A percentile compares a stretch with the other conserved stretches of the same genome.
Evolutionary conservation across 2,329 filamentous ascomycete species (phyloP).

Genomic region (Monilinia polystroma): DNA sequence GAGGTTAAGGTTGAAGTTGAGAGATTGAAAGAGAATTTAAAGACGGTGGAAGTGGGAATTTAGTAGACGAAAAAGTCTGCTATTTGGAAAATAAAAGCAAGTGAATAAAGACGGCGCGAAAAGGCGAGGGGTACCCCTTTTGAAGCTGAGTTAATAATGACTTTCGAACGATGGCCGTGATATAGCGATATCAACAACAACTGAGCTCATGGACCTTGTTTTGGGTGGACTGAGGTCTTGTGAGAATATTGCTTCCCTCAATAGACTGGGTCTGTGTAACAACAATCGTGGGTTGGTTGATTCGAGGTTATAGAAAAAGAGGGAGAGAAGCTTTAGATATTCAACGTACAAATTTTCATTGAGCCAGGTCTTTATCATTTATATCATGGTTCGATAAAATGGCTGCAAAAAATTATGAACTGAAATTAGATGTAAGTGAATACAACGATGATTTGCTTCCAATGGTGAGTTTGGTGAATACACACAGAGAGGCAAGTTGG

Average conservation of each 20-base stretch:
- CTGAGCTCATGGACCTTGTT: neutral
- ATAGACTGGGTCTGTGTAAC: neutral
- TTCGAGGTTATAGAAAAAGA: neutral
- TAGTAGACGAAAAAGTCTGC: neutral
- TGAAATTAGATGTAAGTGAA: neutral
- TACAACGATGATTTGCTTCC: neutral
- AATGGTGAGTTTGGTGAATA: neutral
- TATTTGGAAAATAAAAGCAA: neutral
- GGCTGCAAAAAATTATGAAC: too few relatives aligned
- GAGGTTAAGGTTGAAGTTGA: neutral
- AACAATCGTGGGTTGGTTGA: neutral
- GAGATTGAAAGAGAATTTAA: neutral
- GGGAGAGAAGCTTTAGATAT: neutral
- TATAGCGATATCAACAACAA: too few relatives aligned
- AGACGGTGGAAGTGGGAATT: neutral
- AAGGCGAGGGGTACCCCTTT: neutral
- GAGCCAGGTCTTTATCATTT: neutral
- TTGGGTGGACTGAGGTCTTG: neutral
- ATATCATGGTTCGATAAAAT: neutral
- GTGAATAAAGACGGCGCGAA: slow-evolving; percentile 3
- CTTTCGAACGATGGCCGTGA: too few relatives aligned
- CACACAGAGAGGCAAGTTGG: neutral
- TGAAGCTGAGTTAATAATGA: neutral
- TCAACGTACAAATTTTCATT: neutral
- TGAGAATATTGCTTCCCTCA: too few relatives aligned